Conservation (phyloP, 768 basidiomycete genomes). For the Termitomyces sp. region DNA sequence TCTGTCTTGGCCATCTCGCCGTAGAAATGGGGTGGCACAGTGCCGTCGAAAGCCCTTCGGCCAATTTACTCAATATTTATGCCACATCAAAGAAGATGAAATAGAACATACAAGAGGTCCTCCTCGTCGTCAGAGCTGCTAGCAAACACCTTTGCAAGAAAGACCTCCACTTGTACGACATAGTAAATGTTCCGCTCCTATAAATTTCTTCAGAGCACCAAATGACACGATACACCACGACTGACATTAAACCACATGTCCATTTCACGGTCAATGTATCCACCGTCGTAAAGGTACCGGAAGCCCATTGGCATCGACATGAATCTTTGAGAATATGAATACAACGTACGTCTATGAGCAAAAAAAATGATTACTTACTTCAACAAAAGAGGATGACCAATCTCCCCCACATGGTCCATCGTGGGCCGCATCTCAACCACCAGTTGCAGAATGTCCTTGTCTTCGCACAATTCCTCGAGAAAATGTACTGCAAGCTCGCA, state of each 20-base stretch:
- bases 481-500: conserved; percentile 86
- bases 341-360: neutral
- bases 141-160: conserved; percentile 75
- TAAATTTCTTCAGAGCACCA: conserved; percentile 1
- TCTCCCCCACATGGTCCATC: conserved; percentile 91
- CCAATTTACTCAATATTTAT: neutral
- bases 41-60: conserved; percentile 71
- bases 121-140: conserved; percentile 60
- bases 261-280: conserved; percentile 93
- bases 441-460: conserved; percentile 75
- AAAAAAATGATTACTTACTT: conserved; percentile 61
- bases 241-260: conserved; percentile 94
- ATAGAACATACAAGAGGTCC: conserved; percentile 44
- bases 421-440: conserved; percentile 95
- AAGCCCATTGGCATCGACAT: conserved; percentile 94
- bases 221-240: neutral
- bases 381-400: conserved; percentile 82
- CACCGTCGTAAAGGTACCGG: conserved; percentile 83
- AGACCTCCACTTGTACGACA: conserved; percentile 91
- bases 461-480: conserved; percentile 86
- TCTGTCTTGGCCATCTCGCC: conserved; percentile 98
- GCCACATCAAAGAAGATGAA: neutral
- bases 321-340: conserved; percentile 49
- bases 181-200: conserved; percentile 93
- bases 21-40: conserved; percentile 93